A percentile compares a stretch with the other conserved stretches of the same genome.
These are phyloP conservation scores for Botrytis paeoniae DNA, from an alignment of 2,329 filamentous ascomycete genomes.

Conservation along the genomic window DNA sequence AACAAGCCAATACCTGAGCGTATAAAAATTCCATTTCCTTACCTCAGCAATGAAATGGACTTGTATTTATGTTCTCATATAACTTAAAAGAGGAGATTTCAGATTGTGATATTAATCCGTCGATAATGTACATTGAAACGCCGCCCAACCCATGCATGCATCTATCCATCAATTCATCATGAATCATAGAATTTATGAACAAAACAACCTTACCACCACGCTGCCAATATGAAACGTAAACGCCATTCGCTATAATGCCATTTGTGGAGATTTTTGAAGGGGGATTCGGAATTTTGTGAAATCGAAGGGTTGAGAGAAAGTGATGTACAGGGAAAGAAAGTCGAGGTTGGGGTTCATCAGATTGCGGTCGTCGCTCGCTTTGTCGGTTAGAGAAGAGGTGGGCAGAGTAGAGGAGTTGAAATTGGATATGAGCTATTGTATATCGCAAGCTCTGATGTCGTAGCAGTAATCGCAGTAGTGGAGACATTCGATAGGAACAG, in stretches of 20 bases:
- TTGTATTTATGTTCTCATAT: background rate
- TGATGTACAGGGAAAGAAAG: background rate
- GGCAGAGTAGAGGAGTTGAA: background rate
- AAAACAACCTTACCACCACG: constrained; percentile 5
- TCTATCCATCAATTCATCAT: constrained; percentile 10
- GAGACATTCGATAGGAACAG: background rate
- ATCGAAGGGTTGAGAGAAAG: background rate
- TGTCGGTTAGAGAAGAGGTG: background rate
- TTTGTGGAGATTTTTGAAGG: background rate
- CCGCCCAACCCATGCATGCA: background rate
- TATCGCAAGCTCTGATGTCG: background rate
- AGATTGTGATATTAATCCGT: constrained; percentile 8
- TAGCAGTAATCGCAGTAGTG: background rate
- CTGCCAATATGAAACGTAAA: constrained; percentile 5
- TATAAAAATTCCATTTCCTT: background rate
- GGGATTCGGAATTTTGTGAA: too few relatives aligned
- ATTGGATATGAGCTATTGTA: background rate
- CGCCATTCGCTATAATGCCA: constrained; percentile 12
- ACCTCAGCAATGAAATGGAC: background rate
- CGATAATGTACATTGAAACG: constrained; percentile 12
- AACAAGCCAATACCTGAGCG: background rate
- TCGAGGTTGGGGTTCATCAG: background rate
- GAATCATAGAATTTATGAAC: constrained; percentile 5
- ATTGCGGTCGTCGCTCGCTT: background rate
- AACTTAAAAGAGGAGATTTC: constrained; percentile 7